phyloP scores from a whole-genome alignment of 139 green algal genomes.

The Pleodorina starrii region DNA sequence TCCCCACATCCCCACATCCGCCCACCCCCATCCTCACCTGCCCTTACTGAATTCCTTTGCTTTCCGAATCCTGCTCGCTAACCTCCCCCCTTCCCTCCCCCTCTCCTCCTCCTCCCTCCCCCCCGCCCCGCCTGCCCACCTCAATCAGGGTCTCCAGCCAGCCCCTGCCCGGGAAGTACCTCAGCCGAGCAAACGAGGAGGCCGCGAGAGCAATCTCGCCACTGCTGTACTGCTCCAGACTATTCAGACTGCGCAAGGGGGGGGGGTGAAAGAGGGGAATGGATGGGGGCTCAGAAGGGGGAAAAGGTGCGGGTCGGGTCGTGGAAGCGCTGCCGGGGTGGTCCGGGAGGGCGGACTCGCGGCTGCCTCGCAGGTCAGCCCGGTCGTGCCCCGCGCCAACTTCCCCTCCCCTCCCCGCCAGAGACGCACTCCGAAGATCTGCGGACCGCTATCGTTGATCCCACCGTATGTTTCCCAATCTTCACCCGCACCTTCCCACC shows the following conservation, averaged over 20 bases:
- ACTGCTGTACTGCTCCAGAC: conserved; percentile 22
- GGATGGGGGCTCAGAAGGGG: not conserved
- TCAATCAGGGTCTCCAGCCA: conserved; percentile 36
- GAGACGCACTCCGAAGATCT: too few species aligned
- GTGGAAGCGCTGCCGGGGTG: too few species aligned
- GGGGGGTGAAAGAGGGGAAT: not conserved
- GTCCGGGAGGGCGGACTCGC: too few species aligned
- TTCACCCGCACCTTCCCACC: too few species aligned
- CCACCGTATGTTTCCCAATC: too few species aligned
- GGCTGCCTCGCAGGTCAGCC: too few species aligned
- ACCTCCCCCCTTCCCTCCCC: not conserved
- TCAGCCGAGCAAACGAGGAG: conserved; percentile 11
- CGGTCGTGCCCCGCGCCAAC: too few species aligned
- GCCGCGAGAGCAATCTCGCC: conserved; percentile 36
- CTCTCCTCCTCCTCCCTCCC: not conserved
- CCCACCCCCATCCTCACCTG: too few species aligned
- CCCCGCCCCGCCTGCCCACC: not conserved
- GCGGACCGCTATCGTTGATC: too few species aligned
- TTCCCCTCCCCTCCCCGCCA: too few species aligned
- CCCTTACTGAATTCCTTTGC: not conserved
- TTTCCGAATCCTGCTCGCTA: not conserved
- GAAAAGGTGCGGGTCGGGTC: not conserved
- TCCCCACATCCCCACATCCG: too few species aligned
- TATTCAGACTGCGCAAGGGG: conserved; percentile 12
- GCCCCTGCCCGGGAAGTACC: conserved; percentile 25